Percentiles rank a stretch among this genome's conserved stretches.
phyloP scores from a whole-genome alignment of 1,284 basidiomycete species.

The Tausonia pullulans region DNA sequence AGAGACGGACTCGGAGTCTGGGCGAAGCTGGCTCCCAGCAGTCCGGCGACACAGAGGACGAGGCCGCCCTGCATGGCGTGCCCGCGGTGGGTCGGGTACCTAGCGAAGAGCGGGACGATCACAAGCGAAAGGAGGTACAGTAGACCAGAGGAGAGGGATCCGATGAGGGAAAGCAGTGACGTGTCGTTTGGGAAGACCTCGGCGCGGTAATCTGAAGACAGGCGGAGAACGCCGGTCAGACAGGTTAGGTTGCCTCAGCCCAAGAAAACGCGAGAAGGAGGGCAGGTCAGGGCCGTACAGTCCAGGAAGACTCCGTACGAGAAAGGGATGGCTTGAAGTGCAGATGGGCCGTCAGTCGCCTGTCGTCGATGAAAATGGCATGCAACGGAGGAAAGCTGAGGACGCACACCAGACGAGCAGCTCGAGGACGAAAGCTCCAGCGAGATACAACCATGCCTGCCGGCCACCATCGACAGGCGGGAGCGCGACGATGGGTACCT shows the following conservation, averaged over 20 bases:
- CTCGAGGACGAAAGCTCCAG: constrained; percentile 20
- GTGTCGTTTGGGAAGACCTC: constrained; percentile 13
- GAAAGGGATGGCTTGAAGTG: constrained; percentile 1
- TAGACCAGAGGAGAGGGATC: constrained; percentile 20
- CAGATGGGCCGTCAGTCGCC: background rate
- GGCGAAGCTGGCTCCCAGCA: constrained; percentile 19
- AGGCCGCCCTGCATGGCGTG: constrained; percentile 18
- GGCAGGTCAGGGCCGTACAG: background rate
- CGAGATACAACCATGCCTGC: constrained; percentile 21
- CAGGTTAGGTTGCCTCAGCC: no score
- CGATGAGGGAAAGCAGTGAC: constrained; percentile 19
- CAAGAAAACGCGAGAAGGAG: background rate
- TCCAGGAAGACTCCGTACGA: constrained; percentile 22
- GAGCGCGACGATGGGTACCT: no score
- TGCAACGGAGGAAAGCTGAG: background rate
- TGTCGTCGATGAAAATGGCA: background rate
- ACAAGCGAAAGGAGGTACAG: constrained; percentile 20
- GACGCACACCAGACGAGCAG: constrained; percentile 17
- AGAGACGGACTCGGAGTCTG: background rate
- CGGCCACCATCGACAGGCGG: constrained; percentile 20
- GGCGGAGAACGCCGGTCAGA: background rate
- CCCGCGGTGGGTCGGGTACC: constrained; percentile 17
- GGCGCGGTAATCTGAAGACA: constrained; percentile 14
- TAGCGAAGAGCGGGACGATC: constrained; percentile 17
- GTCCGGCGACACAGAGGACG: constrained; percentile 14